phyloP scores from a whole-genome alignment of 2,329 filamentous ascomycete genomes.

The Cucurbitaria berberidis region DNA sequence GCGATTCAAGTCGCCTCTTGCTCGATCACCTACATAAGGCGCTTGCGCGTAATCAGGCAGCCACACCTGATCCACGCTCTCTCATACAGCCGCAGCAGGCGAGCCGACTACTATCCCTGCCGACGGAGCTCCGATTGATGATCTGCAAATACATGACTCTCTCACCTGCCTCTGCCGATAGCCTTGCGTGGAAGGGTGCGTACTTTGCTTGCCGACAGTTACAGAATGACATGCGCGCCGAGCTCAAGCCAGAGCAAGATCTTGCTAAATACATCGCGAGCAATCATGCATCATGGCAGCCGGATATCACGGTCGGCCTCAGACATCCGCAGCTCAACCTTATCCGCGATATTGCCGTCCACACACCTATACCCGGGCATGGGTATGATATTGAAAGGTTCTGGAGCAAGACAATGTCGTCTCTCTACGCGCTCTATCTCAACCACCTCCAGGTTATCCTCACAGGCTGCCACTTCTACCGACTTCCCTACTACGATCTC shows the following conservation, averaged over 20 bases:
- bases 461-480: not conserved
- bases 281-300: not conserved
- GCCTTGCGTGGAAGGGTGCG: not conserved
- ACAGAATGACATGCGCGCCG: conserved; percentile 2
- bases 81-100: not conserved
- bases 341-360: not conserved
- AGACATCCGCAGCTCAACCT: not conserved
- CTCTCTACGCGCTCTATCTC: not conserved
- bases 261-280: not conserved
- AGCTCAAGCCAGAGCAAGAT: not conserved
- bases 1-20: not conserved
- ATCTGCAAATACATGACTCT: conserved; percentile 5
- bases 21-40: not conserved
- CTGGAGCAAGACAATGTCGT: not conserved
- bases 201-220: conserved; percentile 4
- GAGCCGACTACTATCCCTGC: not conserved
- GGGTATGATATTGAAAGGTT: not conserved
- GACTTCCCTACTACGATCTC: not conserved
- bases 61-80: not conserved
- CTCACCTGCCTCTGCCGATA: not conserved
- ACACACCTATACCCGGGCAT: not conserved
- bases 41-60: not conserved
- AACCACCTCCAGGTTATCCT: not conserved
- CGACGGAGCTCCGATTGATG: not conserved
- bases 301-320: not conserved